Percentiles rank a stretch among this genome's conserved stretches.
These are phyloP conservation scores for Didymella glomerata DNA, from an alignment of 2,329 filamentous ascomycete genomes.

Conservation along the genomic window DNA sequence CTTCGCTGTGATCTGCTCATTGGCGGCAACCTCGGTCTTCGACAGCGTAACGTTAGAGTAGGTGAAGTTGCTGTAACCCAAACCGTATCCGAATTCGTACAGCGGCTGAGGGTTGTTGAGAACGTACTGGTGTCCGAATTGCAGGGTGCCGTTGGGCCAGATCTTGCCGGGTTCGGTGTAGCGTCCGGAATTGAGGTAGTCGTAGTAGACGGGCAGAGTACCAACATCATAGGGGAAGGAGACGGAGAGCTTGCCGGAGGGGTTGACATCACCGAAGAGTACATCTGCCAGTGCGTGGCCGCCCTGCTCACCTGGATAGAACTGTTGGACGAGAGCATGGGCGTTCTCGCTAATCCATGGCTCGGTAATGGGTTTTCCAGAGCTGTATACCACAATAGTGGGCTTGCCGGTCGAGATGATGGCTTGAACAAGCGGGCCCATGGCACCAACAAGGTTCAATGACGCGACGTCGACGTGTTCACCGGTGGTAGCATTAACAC, in stretches of 20 bases:
- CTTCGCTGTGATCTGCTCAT: conserved; percentile 65
- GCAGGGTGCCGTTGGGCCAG: conserved; percentile 66
- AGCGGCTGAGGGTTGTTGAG: conserved; percentile 66
- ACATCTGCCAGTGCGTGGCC: conserved; percentile 72
- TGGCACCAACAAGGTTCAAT: conserved; percentile 74
- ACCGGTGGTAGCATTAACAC: conserved; percentile 76
- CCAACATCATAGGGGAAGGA: conserved; percentile 74
- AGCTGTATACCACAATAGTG: conserved; percentile 72
- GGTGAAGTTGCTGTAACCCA: conserved; percentile 70
- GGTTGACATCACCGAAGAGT: conserved; percentile 68
- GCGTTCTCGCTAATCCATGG: conserved; percentile 74
- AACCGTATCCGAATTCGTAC: conserved; percentile 73
- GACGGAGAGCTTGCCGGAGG: conserved; percentile 71
- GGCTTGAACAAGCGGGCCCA: conserved; percentile 70
- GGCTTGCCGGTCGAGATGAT: conserved; percentile 73
- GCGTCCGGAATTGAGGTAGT: conserved; percentile 74
- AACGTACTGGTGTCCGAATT: conserved; percentile 72
- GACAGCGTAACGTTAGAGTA: conserved; percentile 65
- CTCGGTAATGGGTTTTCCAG: conserved; percentile 76
- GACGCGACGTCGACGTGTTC: conserved; percentile 74
- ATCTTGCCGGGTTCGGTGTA: conserved; percentile 61
- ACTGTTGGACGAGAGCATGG: conserved; percentile 74
- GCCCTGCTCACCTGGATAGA: conserved; percentile 76
- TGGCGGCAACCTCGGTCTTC: conserved; percentile 56
- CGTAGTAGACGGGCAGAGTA: conserved; percentile 74